phyloP scores from a whole-genome alignment of 2,329 filamentous ascomycete species.

The Gyromitra esculenta region DNA sequence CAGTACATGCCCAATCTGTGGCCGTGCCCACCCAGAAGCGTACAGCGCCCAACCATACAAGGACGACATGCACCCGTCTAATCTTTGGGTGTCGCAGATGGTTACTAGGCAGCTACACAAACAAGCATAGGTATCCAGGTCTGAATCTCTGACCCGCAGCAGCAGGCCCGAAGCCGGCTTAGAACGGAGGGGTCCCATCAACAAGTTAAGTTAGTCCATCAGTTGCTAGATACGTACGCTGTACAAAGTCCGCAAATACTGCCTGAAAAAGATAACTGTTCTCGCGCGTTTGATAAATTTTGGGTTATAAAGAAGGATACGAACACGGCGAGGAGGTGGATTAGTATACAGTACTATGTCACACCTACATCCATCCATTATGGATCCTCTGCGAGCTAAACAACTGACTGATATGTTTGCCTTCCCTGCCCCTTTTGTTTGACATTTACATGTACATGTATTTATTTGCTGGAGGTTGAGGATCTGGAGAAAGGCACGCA shows the following conservation, averaged over 20 bases:
- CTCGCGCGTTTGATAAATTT: slow-evolving; percentile 17
- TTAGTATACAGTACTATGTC: slow-evolving; percentile 21
- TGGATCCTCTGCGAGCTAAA: slow-evolving; percentile 28
- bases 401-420: slow-evolving; percentile 14
- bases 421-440: slow-evolving; percentile 43
- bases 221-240: slow-evolving; percentile 24
- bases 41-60: slow-evolving; percentile 5
- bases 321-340: background rate
- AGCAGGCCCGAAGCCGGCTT: slow-evolving; percentile 7
- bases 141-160: slow-evolving; percentile 35
- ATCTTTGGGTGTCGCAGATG: slow-evolving; percentile 19
- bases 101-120: slow-evolving; percentile 20
- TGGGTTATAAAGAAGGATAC: slow-evolving; percentile 4
- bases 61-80: slow-evolving; percentile 34
- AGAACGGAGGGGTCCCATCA: slow-evolving; percentile 12
- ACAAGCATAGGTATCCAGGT: slow-evolving; percentile 36
- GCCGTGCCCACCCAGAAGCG: slow-evolving; percentile 21
- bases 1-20: slow-evolving; percentile 33
- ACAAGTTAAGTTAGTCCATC: slow-evolving; percentile 24
- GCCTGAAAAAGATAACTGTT: slow-evolving; percentile 38
- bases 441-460: background rate
- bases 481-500: slow-evolving; percentile 8
- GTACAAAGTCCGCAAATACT: slow-evolving; percentile 16
- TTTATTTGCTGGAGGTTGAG: background rate
- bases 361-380: background rate